Base-by-base conservation (phyloP, 345 rosid species). In the Heritiera fomes region DNA sequence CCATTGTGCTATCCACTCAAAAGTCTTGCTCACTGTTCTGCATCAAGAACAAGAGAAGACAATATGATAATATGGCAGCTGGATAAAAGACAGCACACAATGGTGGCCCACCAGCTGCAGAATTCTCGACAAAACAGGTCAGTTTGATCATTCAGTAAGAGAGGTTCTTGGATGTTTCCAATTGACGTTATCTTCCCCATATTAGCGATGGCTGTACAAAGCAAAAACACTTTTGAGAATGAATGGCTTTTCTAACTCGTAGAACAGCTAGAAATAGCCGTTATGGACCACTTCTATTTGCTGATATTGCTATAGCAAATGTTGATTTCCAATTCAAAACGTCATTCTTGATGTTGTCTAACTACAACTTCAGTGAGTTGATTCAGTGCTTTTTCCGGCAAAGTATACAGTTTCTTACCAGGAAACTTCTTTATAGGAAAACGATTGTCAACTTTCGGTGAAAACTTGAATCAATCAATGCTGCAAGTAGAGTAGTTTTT, bases 391-490 rank as follows among this genome's bases (percentile, higher is more conserved):
- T 72, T 72, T 72, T 30, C 12, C 45, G 13, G 30, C 60, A 14
- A 67, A n/a, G 7, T 28, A 28, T 49, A 2, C 59, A 30, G 12
- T 49, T 50, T 67, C 9, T 50, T 23, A 13, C 47, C 34, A 63
- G 34, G 9, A 55, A 56, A 10, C 64, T 38, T 53, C 63, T 72
- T 55, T 55, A 71, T 15, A 18, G 50, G 50, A 40, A 73, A 73
- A 73, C 38, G 76, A 73, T 73, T 73, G 64, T 56, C 66, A 73
- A 73, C 76, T 55, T 73, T 73, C 76, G 76, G 76, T 73, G 76
- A 73, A 73, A 73, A 50, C 50, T 73, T 55, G 50, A 73, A 53
- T 55, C 64, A 38, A 53, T 72, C 49, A 72, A 30, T 53, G 30
- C 18, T 8, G 49, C n/a, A 72, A 55, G 64, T 73, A 55, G 32